These are phyloP conservation scores for Eucalyptus grandis DNA, from an alignment of 345 rosid genomes.

Conservation along the genomic window DNA sequence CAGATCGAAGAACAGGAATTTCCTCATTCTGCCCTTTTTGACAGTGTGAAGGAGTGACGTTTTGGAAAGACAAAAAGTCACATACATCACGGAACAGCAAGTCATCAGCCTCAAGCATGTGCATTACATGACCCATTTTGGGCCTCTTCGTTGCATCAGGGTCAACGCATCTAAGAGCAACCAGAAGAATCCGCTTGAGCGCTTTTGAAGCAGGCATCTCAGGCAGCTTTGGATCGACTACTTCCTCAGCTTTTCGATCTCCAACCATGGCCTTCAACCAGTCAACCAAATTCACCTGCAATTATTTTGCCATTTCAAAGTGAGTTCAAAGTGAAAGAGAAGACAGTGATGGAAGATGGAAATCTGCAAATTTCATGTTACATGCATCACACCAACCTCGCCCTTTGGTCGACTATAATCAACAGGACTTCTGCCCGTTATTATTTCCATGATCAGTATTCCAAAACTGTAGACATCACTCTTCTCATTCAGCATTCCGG, in stretches of 20 bases:
- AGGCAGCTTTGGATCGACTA: conserved; percentile 77
- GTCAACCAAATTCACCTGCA: conserved; percentile 88
- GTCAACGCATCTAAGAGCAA: conserved; percentile 89
- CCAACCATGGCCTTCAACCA: conserved; percentile 93
- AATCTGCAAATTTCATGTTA: not conserved
- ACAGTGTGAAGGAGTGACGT: not conserved
- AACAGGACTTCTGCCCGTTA: conserved; percentile 83
- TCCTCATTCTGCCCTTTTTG: not conserved
- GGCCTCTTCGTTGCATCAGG: conserved; percentile 95
- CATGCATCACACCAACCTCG: conserved; percentile 40
- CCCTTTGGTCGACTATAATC: conserved; percentile 83
- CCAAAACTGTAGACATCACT: conserved; percentile 95
- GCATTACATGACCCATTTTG: conserved; percentile 92
- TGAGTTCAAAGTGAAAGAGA: not conserved
- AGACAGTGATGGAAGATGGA: not conserved
- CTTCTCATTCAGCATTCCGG: conserved; percentile 92
- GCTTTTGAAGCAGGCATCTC: conserved; percentile 86
- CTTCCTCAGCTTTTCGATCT: conserved; percentile 78
- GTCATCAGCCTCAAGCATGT: conserved; percentile 99
- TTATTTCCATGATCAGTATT: conserved; percentile 82
- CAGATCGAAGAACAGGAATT: not conserved
- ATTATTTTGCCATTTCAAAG: not conserved
- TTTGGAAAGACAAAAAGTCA: not conserved
- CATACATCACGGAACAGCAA: conserved; percentile 69
- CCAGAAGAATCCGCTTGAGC: conserved; percentile 70